Base-by-base conservation (phyloP, 805 yeast genomes). In the Ogataea sp. region DNA sequence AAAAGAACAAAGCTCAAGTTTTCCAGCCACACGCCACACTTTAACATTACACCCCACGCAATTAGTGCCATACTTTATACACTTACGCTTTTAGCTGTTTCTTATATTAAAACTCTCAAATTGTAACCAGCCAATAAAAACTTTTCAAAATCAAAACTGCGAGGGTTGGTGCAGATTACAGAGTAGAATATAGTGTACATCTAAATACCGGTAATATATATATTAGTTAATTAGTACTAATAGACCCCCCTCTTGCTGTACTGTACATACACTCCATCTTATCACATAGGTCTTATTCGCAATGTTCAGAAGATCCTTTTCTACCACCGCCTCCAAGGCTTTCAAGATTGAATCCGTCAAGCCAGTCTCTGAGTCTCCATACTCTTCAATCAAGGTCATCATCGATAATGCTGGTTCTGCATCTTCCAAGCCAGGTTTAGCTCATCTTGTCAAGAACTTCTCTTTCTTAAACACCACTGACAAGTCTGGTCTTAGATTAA, bases 401-500 rank as follows among this genome's bases (percentile, higher is more conserved):
- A 80, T 90, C 51, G 68, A 70, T 52, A 80, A 80, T 55, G 94
- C 85, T 47, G 97, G 97, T 49, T 77, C 96, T 42, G 51, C 72
- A 37, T 65, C 73, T 46, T 70, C 73, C 37, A 64, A 71, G 49
- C 80, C 89, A 41, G 98, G 97, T 67, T 66, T 83, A 50, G 72
- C 97, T 34, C 97, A 90, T 64, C 67, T 88, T 48, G 73, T 89
- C 56, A 76, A 90, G 56, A 77, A 87, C 64, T 88, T 78, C 64
- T 82, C 81, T 54, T 93, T 83, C 71, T 77, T 83, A 59, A 81
- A 83, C 73, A 87, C 96, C 41, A 71, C 71, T 45, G 62, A 77
- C 52, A 86, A 87, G 64, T 83, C 96, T 16, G 96, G 93, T 20
- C 73, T 93, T 60, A 84, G 97, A 70, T 72, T 89, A 56, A 83